Conservation (phyloP, 2,329 filamentous ascomycete species). For the Penicillium sp. region DNA sequence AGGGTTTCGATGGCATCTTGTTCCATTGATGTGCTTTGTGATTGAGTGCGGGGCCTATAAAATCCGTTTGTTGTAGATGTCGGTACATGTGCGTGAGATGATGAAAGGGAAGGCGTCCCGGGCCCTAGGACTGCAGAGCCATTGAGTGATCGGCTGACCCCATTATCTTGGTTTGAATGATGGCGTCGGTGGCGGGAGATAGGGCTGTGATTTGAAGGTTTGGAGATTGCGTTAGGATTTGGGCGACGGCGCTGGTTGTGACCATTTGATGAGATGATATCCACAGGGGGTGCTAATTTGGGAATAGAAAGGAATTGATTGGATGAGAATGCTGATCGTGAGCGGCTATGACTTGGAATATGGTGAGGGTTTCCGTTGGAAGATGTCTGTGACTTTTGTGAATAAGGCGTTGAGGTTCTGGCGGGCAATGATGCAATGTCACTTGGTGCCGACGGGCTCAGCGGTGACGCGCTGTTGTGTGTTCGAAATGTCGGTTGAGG, state of each 20-base stretch:
- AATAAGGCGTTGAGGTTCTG: conserved; percentile 16
- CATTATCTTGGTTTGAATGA: conserved; percentile 34
- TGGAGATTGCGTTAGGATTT: conserved; percentile 36
- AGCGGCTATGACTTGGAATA: conserved; percentile 14
- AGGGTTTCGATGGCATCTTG: conserved; percentile 53
- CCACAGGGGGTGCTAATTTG: conserved; percentile 45
- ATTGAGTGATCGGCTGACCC: conserved; percentile 19
- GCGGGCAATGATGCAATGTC: conserved; percentile 52
- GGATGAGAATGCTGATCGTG: conserved; percentile 20
- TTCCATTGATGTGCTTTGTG: conserved; percentile 49
- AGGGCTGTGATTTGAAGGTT: conserved; percentile 18
- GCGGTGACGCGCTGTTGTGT: conserved; percentile 12
- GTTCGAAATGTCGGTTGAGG: conserved; percentile 15
- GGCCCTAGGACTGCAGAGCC: conserved; percentile 26
- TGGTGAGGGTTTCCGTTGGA: conserved; percentile 12
- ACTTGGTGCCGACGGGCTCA: conserved; percentile 63
- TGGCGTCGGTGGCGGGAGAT: conserved; percentile 33
- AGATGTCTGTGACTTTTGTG: conserved; percentile 8
- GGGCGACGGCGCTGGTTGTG: conserved; percentile 37
- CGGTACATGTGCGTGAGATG: conserved; percentile 17
- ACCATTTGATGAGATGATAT: conserved; percentile 40
- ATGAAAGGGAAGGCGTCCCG: conserved; percentile 34
- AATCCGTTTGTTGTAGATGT: conserved; percentile 25
- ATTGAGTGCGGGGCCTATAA: conserved; percentile 36
- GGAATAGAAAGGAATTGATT: conserved; percentile 26